Conservation (phyloP, 495 filamentous ascomycete genomes). For the Acidiella bohemica region DNA sequence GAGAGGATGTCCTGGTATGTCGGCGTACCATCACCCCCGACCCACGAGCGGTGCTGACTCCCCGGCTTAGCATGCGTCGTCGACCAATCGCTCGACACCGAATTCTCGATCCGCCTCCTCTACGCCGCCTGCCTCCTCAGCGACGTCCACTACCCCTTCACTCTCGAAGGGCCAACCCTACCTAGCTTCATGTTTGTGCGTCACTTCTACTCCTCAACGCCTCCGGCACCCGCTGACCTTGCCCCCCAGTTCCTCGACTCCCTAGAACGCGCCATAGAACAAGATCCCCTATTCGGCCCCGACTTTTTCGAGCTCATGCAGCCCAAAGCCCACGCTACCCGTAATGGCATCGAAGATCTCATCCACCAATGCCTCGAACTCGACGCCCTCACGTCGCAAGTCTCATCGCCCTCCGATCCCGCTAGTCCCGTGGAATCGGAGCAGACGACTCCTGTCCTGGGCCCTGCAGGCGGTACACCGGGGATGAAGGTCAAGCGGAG, state of each 20-base stretch:
- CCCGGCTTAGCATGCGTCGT: constrained; percentile 46
- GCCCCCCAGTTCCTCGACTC: constrained; percentile 44
- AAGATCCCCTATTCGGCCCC: constrained; percentile 46
- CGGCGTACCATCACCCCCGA: too few relatives aligned
- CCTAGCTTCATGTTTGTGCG: constrained; percentile 41
- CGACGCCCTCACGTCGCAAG: constrained; percentile 15
- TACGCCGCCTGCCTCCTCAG: constrained; percentile 42
- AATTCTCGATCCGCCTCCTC: constrained; percentile 45
- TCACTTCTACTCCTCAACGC: too few relatives aligned
- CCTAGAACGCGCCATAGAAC: constrained; percentile 38
- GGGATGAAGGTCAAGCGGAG: constrained; percentile 13
- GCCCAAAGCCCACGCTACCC: constrained; percentile 37
- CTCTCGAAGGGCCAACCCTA: constrained; percentile 18
- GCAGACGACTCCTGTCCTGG: constrained; percentile 1
- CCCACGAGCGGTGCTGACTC: too few relatives aligned
- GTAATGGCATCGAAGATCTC: constrained; percentile 41
- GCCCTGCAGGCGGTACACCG: constrained; percentile 5
- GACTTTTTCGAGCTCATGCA: constrained; percentile 43
- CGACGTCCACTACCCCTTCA: constrained; percentile 27
- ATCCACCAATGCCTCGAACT: constrained; percentile 42
- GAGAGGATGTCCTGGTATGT: constrained; percentile 43
- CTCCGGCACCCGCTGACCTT: too few relatives aligned
- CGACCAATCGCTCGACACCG: constrained; percentile 40
- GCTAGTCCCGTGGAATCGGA: constrained; percentile 1
- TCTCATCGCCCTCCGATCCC: constrained; percentile 6